Conservation (phyloP, 192 early-diverging fungal genomes). For the Entrophospora sp. region DNA sequence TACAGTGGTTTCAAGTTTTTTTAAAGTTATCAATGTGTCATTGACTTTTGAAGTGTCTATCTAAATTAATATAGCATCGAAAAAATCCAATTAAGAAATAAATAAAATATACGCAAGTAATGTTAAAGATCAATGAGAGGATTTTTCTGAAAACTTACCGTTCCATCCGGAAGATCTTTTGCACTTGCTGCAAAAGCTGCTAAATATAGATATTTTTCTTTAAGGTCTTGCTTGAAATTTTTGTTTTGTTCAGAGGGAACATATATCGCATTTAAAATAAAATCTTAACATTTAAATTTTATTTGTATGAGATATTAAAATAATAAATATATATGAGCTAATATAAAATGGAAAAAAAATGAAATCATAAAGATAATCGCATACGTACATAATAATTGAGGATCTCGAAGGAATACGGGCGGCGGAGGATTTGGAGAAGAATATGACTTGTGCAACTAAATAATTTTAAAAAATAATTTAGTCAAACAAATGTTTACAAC, state of each 20-base stretch:
- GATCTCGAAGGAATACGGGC: conserved; percentile 28
- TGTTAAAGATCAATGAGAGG: not conserved
- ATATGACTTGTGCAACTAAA: conserved; percentile 41
- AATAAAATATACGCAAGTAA: not conserved
- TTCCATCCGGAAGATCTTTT: conserved; percentile 27
- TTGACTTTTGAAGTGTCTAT: conserved; percentile 29
- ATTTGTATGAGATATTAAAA: not conserved
- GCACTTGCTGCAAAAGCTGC: conserved; percentile 41
- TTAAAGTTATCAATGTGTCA: conserved; percentile 25
- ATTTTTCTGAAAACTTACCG: conserved; percentile 8
- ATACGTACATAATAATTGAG: conserved; percentile 27
- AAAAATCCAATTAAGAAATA: too few species aligned
- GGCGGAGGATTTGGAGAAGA: conserved; percentile 33
- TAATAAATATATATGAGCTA: not conserved
- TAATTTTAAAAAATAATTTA: not conserved
- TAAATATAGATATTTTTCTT: conserved; percentile 44
- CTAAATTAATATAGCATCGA: too few species aligned
- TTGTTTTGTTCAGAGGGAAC: conserved; percentile 37
- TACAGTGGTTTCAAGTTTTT: conserved; percentile 29
- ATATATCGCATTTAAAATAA: conserved; percentile 32
- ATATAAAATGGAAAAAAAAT: not conserved
- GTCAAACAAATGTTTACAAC: too few species aligned
- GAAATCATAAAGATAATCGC: not conserved
- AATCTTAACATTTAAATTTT: not conserved
- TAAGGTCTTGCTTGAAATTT: conserved; percentile 41